phyloP scores from a whole-genome alignment of 2,329 filamentous ascomycete species.

The Leptographium lundbergii region DNA sequence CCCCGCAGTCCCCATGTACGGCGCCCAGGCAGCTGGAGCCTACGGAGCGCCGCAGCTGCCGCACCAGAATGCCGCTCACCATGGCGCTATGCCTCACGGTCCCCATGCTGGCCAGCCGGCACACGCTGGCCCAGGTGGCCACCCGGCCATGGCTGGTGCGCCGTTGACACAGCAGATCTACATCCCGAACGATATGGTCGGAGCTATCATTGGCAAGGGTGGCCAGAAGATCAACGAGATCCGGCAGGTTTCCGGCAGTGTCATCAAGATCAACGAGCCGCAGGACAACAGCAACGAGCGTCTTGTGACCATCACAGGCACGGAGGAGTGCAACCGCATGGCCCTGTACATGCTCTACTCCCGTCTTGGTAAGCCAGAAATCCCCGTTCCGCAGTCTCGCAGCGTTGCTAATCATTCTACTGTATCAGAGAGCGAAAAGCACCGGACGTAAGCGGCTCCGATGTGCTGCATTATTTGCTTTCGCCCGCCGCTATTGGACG shows the following conservation, averaged over 20 bases:
- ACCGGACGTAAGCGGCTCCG: conserved; percentile 44
- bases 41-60: conserved; percentile 77
- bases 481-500: not conserved
- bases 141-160: conserved; percentile 52
- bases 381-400: conserved; percentile 5
- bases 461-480: not conserved
- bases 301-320: conserved; percentile 92
- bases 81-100: conserved; percentile 44
- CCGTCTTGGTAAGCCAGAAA: conserved; percentile 61
- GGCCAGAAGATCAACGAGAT: conserved; percentile 99
- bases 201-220: conserved; percentile 96
- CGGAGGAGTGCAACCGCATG: conserved; percentile 98
- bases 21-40: conserved; percentile 48
- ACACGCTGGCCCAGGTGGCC: conserved; percentile 51
- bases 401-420: not conserved
- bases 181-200: conserved; percentile 99
- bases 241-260: conserved; percentile 87
- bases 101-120: conserved; percentile 62
- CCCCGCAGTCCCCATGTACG: conserved; percentile 56
- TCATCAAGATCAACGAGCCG: conserved; percentile 99
- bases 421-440: conserved; percentile 58
- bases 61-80: conserved; percentile 47
- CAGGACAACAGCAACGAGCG: conserved; percentile 98
- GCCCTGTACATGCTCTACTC: conserved; percentile 99
- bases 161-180: conserved; percentile 96